Conservation (phyloP, 2,329 filamentous ascomycete genomes). For the Diaporthe sp. region DNA sequence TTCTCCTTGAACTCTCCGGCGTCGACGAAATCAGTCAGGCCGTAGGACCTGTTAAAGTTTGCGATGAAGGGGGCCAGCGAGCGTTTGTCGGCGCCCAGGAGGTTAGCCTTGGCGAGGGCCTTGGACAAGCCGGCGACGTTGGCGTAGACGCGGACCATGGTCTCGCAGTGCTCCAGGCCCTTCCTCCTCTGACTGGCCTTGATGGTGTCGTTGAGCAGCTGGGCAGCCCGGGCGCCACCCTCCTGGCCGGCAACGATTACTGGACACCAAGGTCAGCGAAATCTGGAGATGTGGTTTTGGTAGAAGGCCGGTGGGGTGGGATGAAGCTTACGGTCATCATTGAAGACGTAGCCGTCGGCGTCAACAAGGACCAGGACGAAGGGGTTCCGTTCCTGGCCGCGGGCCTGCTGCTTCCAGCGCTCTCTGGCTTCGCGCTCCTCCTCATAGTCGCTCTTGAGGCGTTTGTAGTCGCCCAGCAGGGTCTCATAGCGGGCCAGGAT, state of each 20-base stretch:
- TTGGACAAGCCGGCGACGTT: conserved; percentile 67
- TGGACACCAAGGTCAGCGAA: neutral
- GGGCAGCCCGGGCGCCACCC: conserved; percentile 68
- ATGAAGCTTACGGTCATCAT: conserved; percentile 52
- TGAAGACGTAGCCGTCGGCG: conserved; percentile 71
- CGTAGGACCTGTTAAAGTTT: conserved; percentile 68
- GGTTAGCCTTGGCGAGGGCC: conserved; percentile 59
- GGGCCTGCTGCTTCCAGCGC: conserved; percentile 66
- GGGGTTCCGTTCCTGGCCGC: conserved; percentile 63
- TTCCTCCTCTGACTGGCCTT: conserved; percentile 60
- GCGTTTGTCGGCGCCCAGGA: conserved; percentile 66
- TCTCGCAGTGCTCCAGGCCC: conserved; percentile 62
- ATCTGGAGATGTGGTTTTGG: neutral
- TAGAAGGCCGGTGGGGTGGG: no score
- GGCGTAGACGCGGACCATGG: conserved; percentile 68
- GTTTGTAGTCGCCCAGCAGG: conserved; percentile 66
- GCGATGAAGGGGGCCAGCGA: conserved; percentile 67
- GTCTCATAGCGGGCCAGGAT: conserved; percentile 45
- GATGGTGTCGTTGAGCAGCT: conserved; percentile 64
- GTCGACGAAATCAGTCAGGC: conserved; percentile 72
- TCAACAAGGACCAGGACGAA: conserved; percentile 74
- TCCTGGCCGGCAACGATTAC: conserved; percentile 60
- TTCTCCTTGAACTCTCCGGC: conserved; percentile 71
- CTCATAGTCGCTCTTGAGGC: conserved; percentile 69
- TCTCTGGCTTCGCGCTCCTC: conserved; percentile 66